These are phyloP conservation scores for Helotiales sp. DNA, from an alignment of 2,329 filamentous ascomycete genomes.

Conservation along the genomic window DNA sequence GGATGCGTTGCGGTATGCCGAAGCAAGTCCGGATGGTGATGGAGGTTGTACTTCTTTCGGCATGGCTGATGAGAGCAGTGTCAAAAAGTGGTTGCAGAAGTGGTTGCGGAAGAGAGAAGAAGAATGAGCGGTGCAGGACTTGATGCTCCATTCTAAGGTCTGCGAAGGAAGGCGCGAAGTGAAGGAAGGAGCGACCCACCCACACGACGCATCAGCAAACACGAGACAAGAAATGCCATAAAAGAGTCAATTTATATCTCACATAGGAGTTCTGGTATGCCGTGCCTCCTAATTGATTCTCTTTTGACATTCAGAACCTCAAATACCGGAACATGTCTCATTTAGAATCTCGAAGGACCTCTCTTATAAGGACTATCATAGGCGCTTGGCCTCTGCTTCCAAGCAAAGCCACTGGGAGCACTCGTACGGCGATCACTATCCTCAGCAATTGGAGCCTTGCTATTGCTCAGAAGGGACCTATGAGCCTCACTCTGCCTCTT, in stretches of 20 bases:
- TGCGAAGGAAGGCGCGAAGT: background rate
- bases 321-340: too few species aligned
- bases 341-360: conserved; percentile 30
- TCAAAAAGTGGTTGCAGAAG: background rate
- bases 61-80: conserved; percentile 3
- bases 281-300: background rate
- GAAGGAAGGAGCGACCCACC: too few species aligned
- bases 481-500: conserved; percentile 28
- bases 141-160: too few species aligned
- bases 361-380: conserved; percentile 29
- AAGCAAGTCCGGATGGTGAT: background rate
- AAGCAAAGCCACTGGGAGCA: conserved; percentile 19
- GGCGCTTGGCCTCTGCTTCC: conserved; percentile 16
- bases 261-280: background rate
- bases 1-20: background rate
- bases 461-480: background rate
- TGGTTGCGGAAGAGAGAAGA: background rate
- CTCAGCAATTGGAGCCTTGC: conserved; percentile 16
- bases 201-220: background rate
- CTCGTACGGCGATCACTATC: conserved; percentile 25
- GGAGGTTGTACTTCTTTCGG: conserved; percentile 4
- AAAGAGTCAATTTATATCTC: background rate
- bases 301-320: background rate
- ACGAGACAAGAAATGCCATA: background rate
- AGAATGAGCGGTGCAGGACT: background rate